Evolutionary conservation across 495 filamentous ascomycete genomes (phyloP).

Genomic region (Parathielavia hyrcaniae): DNA sequence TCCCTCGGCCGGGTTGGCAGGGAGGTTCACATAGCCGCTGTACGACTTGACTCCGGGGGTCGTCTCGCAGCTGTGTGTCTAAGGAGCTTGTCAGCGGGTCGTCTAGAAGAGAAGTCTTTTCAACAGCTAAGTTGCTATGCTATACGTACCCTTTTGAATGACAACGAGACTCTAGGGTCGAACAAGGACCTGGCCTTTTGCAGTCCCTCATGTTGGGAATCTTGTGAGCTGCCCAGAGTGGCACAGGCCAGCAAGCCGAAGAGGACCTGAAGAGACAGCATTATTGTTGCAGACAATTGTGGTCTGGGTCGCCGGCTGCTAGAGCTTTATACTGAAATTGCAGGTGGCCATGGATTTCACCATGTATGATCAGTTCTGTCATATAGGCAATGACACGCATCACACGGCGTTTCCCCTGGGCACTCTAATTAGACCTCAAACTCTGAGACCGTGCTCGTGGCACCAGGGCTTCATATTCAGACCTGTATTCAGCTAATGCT

Average conservation of each 20-base stretch:
- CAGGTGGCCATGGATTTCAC: too few relatives aligned
- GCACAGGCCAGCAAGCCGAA: neutral
- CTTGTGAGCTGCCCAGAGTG: neutral
- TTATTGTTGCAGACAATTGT: too few relatives aligned
- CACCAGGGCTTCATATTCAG: too few relatives aligned
- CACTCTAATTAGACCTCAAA: too few relatives aligned
- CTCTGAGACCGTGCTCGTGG: too few relatives aligned
- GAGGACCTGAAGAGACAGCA: neutral
- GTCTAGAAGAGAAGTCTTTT: neutral
- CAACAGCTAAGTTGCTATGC: neutral
- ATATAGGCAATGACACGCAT: too few relatives aligned
- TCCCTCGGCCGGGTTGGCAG: conserved; percentile 23
- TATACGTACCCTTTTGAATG: neutral
- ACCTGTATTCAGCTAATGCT: too few relatives aligned
- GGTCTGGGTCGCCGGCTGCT: too few relatives aligned
- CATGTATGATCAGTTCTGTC: too few relatives aligned
- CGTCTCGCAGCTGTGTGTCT: conserved; percentile 29
- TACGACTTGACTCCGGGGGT: conserved; percentile 37
- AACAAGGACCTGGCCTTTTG: neutral
- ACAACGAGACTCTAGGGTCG: neutral
- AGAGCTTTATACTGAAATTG: too few relatives aligned
- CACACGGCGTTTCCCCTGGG: too few relatives aligned
- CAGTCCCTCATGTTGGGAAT: neutral
- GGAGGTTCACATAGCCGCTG: conserved; percentile 43
- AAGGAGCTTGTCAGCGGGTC: neutral